Conservation (phyloP, 2,329 filamentous ascomycete genomes). For the Trichoderma sp. region DNA sequence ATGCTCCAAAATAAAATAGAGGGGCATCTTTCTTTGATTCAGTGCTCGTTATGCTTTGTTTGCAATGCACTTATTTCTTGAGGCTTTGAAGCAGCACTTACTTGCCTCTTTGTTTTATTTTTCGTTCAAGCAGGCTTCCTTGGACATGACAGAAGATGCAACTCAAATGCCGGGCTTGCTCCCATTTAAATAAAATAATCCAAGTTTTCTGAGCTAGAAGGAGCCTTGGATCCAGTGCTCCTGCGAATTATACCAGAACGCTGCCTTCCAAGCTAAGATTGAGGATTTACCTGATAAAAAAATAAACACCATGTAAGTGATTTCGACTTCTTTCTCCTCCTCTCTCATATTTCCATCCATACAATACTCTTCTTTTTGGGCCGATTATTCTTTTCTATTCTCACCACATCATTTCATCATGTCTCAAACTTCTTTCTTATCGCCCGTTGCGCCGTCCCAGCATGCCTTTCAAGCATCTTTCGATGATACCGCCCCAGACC, state of each 20-base stretch:
- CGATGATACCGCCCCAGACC: conserved; percentile 33
- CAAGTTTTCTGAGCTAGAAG: not conserved
- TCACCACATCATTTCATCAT: conserved; percentile 15
- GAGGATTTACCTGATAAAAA: not conserved
- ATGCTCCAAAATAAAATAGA: not conserved
- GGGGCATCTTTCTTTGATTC: not conserved
- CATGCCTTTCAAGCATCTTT: conserved; percentile 33
- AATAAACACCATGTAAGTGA: conserved; percentile 25
- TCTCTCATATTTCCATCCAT: not conserved
- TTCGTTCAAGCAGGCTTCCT: not conserved
- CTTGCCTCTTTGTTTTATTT: not conserved
- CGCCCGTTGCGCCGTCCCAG: not conserved
- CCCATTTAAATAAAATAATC: not conserved
- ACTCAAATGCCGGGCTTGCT: not conserved
- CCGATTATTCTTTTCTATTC: not conserved
- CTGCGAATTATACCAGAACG: not conserved
- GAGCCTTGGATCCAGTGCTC: not conserved
- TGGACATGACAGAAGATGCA: not conserved
- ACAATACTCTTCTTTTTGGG: not conserved
- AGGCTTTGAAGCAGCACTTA: not conserved
- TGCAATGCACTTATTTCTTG: not conserved
- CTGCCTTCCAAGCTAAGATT: not conserved
- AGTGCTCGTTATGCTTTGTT: not conserved
- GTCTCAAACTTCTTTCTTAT: conserved; percentile 13
- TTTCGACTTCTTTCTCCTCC: not conserved